Percentiles rank a stretch among this genome's conserved stretches.
Conservation (phyloP, 2,329 filamentous ascomycete species). For the Remersonia thermophila region DNA sequence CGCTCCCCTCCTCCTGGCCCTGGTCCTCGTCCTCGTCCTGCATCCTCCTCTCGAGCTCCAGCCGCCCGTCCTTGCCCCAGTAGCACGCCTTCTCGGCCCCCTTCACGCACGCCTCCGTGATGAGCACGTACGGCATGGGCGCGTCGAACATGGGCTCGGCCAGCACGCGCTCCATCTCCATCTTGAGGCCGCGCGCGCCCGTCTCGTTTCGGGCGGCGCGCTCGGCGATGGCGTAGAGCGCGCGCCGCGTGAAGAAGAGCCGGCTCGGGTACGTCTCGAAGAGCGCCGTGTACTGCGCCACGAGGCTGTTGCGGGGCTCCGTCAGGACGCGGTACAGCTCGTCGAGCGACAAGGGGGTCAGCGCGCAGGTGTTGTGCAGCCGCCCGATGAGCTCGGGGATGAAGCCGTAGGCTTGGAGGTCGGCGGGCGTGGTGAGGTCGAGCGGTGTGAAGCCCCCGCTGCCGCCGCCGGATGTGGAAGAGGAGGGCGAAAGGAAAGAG, state of each 20-base stretch:
- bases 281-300: conserved; percentile 78
- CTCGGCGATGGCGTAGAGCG: conserved; percentile 69
- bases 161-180: conserved; percentile 68
- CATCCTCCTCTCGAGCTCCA: conserved; percentile 56
- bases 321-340: conserved; percentile 79
- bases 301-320: conserved; percentile 77
- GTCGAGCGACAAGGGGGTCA: conserved; percentile 57
- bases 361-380: conserved; percentile 76
- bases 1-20: not conserved
- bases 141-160: conserved; percentile 74
- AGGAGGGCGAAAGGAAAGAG: too few species aligned
- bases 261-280: conserved; percentile 72
- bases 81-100: conserved; percentile 48
- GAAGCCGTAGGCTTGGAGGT: conserved; percentile 76
- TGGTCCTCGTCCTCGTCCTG: conserved; percentile 44
- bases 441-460: conserved; percentile 41
- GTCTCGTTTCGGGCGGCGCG: conserved; percentile 50
- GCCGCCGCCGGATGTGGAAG: conserved; percentile 18
- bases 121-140: conserved; percentile 61
- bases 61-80: conserved; percentile 57
- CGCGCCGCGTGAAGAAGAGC: conserved; percentile 69
- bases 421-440: conserved; percentile 60
- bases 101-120: conserved; percentile 56
- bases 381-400: conserved; percentile 95
- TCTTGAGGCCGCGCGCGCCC: conserved; percentile 66